Evolutionary conservation across 345 rosid species (phyloP), one percentile per base, ranked within the genome.

Genomic region (Pistacia atlantica): DNA sequence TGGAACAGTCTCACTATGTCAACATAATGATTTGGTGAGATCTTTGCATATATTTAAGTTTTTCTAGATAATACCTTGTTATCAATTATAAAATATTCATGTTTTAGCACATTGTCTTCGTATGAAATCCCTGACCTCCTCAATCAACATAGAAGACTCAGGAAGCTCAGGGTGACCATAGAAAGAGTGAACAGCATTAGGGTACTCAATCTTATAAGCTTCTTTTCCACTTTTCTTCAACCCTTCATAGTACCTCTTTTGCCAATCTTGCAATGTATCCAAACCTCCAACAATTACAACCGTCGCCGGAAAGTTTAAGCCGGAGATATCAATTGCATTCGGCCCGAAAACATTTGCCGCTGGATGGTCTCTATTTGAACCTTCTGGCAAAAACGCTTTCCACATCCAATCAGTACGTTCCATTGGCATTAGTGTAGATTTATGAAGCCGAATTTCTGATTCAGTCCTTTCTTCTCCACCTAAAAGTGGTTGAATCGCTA

Each of bases 231-330:
- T 49, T 54, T 51, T 68, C 77, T 14, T 77, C 45, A 83, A 48
- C 73, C 83, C 71, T 16, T 80, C 70, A 48, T 65, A 77, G 59
- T 83, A 83, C 76, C 73, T 80, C 37, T 78, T 64, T 61, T 80
- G 83, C 85, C 85, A 76, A 65, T 83, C 85, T 64, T 83, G 61
- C 52, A 83, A 65, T 60, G 83, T 83, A 66, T 83, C 85, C 3
- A 76, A 66, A 20, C 80, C 83, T 2, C 70, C 78, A 4, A 75
- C 33, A 46, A 69, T 2, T 3, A 77, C 69, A 2, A 61, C 12
- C 52, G 80, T 60, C 0, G 52, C 68, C 42, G 80, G 80, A 22
- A 69, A 77, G 4, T 77, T 62, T 51, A 77, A 4, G 1, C 11
- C 52, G 2, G 80, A 69, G 28, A 77, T 48, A 28, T 69, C 55